Base-by-base conservation (phyloP, 805 yeast genomes). In the Myxozyma neotropica region DNA sequence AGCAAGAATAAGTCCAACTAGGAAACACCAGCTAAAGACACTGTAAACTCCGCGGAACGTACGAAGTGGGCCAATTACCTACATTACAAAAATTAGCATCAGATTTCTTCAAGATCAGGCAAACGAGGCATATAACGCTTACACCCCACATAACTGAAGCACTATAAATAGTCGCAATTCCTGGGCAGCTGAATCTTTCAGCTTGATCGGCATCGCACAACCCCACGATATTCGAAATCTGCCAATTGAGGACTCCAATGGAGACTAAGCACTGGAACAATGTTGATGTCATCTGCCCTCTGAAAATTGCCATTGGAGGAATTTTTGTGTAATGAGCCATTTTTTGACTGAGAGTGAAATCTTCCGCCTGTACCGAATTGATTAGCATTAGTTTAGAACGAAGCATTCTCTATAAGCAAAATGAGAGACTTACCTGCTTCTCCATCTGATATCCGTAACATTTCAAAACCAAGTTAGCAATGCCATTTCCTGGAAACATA, bases 81-180 rank as follows among this genome's bases (percentile, higher is more conserved):
- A 88, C 89, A 88, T 15, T 6, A 4, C 19, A 13, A 13, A 24
- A 13, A 19, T 19, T 15, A 13, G 8, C 35, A 13, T 27, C 19
- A 8, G 33, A 1, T 10, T 26, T 27, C 7, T 2, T 15, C 2
- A 1, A 2, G 33, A 26, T n/a, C 23, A 27, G 3, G 2, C 8
- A 44, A 44, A 44, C n/a, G 13, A 13, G 13, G 13, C 6, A 38
- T 5, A 88, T 10, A 10, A 29, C 10, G 85, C 47, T 83, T 44
- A 75, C 70, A 55, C 88, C 89, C 89, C 89, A 86, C 48, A 83
- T 71, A 21, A 85, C 77, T 0, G 87, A 80, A 1, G 88, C 82
- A 38, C 79, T 75, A 72, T 75, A 83, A 69, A 80, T 82, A 12
- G 80, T 77, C 44, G 73, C 72, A 17, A 76, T 76, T 23, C 71